Conservation (phyloP, 441 rosid genomes). For the Arabidopsis hybrid region DNA sequence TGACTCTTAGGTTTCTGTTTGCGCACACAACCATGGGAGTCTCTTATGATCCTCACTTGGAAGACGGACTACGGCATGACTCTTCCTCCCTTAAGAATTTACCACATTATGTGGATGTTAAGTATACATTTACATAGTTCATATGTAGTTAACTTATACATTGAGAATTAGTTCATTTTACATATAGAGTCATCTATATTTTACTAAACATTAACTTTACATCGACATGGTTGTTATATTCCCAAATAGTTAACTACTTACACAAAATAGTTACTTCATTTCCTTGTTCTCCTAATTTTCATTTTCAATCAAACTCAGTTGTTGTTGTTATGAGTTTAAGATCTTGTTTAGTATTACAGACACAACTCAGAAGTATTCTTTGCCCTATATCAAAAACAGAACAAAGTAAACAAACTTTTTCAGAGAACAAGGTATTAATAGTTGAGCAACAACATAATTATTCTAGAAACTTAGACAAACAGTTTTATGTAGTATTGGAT, state of each 20-base stretch:
- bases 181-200: too few relatives aligned
- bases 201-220: neutral
- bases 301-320: neutral
- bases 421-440: neutral
- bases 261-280: neutral
- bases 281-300: neutral
- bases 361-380: neutral
- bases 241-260: neutral
- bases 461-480: neutral
- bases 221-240: neutral
- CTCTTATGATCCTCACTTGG: too few relatives aligned
- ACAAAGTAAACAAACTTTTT: neutral
- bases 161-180: too few relatives aligned
- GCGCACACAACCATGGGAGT: too few relatives aligned
- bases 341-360: neutral
- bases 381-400: neutral
- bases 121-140: too few relatives aligned
- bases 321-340: neutral
- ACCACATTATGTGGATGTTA: too few relatives aligned
- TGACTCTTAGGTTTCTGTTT: too few relatives aligned
- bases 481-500: constrained; percentile 2
- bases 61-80: too few relatives aligned
- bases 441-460: constrained; percentile 4
- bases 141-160: too few relatives aligned
- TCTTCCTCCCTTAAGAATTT: too few relatives aligned